phyloP scores from a whole-genome alignment of 345 rosid genomes.

The Heritiera littoralis region DNA sequence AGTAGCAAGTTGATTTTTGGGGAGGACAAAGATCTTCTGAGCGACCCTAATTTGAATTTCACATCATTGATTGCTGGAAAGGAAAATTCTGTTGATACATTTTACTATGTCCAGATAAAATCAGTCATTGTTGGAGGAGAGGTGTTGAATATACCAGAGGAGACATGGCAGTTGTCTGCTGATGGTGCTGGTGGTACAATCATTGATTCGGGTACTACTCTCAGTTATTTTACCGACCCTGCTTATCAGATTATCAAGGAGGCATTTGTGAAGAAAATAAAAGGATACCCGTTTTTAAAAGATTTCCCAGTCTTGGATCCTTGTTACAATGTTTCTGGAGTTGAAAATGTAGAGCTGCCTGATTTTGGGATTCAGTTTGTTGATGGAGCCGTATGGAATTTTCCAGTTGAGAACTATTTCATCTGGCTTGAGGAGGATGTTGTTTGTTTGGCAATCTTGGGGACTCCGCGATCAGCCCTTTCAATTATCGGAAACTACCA shows the following conservation, averaged over 20 bases:
- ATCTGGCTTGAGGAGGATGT: constrained; percentile 58
- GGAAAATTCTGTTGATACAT: constrained; percentile 63
- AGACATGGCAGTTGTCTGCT: constrained; percentile 62
- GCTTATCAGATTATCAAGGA: constrained; percentile 59
- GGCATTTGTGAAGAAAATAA: constrained; percentile 60
- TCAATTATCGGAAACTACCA: constrained; percentile 90
- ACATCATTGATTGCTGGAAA: constrained; percentile 62
- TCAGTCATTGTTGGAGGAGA: constrained; percentile 70
- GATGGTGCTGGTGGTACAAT: constrained; percentile 82
- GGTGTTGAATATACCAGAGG: constrained; percentile 59
- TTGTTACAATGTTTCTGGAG: constrained; percentile 85
- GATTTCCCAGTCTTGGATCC: constrained; percentile 69
- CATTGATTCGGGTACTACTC: constrained; percentile 80
- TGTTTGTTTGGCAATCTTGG: constrained; percentile 79
- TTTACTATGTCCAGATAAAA: constrained; percentile 72
- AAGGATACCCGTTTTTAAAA: constrained; percentile 50
- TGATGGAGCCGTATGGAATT: constrained; percentile 87
- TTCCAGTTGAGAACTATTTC: constrained; percentile 84
- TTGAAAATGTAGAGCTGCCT: constrained; percentile 58
- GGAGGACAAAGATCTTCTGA: constrained; percentile 58
- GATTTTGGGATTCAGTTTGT: constrained; percentile 64
- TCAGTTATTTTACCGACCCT: constrained; percentile 71
- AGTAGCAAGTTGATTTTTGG: constrained; percentile 91
- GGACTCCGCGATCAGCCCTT: constrained; percentile 72
- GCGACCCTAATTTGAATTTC: constrained; percentile 61